These are phyloP conservation scores for Globisporangium perplexum DNA, from an alignment of 352 stramenopile species.

Conservation along the genomic window DNA sequence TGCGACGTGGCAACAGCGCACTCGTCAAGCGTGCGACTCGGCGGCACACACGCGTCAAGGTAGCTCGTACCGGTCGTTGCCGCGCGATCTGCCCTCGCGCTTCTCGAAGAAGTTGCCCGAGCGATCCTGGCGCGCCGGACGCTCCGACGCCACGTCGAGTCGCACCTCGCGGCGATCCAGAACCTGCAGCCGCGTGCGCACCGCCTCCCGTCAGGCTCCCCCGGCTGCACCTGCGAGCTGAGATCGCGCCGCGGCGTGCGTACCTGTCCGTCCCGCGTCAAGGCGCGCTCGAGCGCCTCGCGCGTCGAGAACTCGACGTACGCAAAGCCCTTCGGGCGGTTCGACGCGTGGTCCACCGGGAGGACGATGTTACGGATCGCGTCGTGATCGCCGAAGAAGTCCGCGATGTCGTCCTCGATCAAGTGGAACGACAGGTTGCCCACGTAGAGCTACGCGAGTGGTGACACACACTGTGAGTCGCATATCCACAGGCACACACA, in stretches of 20 bases:
- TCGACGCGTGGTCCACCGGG: conserved; percentile 49
- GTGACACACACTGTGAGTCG: background rate
- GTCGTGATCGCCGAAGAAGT: conserved; percentile 51
- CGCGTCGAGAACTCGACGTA: conserved; percentile 80
- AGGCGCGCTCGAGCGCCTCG: conserved; percentile 55
- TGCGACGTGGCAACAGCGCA: background rate
- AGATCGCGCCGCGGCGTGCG: too few species aligned
- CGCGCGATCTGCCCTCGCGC: conserved; percentile 30
- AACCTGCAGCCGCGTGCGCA: conserved; percentile 12
- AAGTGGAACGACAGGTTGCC: conserved; percentile 78
- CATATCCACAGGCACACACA: too few species aligned
- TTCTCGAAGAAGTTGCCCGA: conserved; percentile 47
- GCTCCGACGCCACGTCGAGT: conserved; percentile 69
- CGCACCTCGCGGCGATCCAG: conserved; percentile 43
- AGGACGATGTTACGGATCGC: conserved; percentile 65
- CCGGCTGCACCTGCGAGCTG: background rate
- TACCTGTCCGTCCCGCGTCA: conserved; percentile 48
- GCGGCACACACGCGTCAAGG: background rate
- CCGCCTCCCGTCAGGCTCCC: background rate
- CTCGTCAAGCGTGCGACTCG: background rate
- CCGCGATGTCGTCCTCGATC: conserved; percentile 60
- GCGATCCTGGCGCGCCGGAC: conserved; percentile 36
- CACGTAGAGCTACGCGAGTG: conserved; percentile 49
- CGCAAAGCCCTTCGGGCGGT: conserved; percentile 76
- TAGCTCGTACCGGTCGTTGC: conserved; percentile 23